These are phyloP conservation scores for Puccinia triticina DNA, from an alignment of 1,284 basidiomycete genomes.

Conservation along the genomic window DNA sequence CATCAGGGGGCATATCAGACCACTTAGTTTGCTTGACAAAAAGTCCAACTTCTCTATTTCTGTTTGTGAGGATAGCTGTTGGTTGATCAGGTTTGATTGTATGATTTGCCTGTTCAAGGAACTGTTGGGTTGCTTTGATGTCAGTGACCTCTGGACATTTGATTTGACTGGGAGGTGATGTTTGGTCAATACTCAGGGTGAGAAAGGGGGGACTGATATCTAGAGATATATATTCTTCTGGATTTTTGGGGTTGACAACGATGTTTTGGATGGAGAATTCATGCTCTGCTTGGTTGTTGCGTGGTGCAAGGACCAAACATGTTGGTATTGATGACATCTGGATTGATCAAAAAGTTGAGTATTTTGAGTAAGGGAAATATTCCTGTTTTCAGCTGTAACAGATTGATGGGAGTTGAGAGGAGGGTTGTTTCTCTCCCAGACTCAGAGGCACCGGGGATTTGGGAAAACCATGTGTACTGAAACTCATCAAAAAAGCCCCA, in stretches of 20 bases:
- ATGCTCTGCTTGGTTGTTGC: not conserved
- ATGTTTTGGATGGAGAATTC: no score
- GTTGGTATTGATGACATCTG: not conserved
- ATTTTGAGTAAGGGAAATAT: no score
- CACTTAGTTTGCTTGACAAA: slow-evolving; percentile 25
- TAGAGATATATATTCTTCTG: not conserved
- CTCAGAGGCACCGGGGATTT: no score
- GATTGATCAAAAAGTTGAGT: no score
- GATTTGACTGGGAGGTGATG: not conserved
- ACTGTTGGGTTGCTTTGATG: not conserved
- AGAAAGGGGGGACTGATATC: not conserved
- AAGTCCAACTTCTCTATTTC: not conserved
- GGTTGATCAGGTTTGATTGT: not conserved
- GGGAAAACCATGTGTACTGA: no score
- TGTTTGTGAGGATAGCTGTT: not conserved
- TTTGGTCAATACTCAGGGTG: not conserved
- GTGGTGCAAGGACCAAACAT: not conserved
- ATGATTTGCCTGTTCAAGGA: not conserved
- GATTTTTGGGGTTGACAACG: not conserved
- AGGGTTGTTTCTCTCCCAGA: no score
- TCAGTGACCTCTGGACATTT: not conserved
- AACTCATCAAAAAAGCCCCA: no score
- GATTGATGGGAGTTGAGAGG: no score
- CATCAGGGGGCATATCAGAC: not conserved
- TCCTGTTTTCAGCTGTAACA: no score